A percentile compares a stretch with the other conserved stretches of the same genome.
These are phyloP conservation scores for Knoxdaviesia proteae DNA, from an alignment of 2,329 filamentous ascomycete genomes.

Conservation along the genomic window DNA sequence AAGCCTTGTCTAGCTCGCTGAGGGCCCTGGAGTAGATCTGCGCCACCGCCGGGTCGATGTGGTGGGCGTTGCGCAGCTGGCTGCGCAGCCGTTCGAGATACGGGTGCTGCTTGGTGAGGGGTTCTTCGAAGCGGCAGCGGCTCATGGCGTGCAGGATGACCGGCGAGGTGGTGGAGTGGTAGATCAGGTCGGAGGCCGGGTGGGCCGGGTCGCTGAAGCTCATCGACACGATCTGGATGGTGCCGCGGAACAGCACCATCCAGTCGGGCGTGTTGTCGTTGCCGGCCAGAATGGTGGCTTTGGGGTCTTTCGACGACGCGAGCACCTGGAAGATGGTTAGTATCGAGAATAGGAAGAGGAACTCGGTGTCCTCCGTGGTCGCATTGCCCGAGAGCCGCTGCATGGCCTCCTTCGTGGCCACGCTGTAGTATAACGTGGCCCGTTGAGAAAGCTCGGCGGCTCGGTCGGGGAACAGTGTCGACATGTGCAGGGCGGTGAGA, in stretches of 20 bases:
- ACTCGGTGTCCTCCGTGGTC: slow-evolving; percentile 7
- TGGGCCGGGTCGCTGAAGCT: too few relatives aligned
- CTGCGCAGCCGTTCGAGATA: slow-evolving; percentile 8
- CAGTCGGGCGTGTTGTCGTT: slow-evolving; percentile 1
- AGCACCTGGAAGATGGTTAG: slow-evolving; percentile 14
- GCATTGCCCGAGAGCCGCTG: slow-evolving; percentile 7
- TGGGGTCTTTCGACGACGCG: slow-evolving; percentile 11
- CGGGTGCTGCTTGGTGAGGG: slow-evolving; percentile 3
- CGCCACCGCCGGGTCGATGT: slow-evolving; percentile 5
- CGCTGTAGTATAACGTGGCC: slow-evolving; percentile 10
- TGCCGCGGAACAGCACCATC: slow-evolving; percentile 2
- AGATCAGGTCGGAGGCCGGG: too few relatives aligned
- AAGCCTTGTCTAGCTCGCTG: slow-evolving; percentile 13
- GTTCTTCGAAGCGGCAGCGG: too few relatives aligned
- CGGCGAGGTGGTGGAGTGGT: too few relatives aligned
- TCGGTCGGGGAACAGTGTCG: slow-evolving; percentile 8
- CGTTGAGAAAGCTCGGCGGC: slow-evolving; percentile 3
- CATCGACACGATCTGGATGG: neutral
- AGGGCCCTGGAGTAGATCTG: slow-evolving; percentile 12
- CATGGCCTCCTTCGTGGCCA: slow-evolving; percentile 10
- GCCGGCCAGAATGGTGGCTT: slow-evolving; percentile 7
- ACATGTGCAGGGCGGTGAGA: slow-evolving; percentile 26
- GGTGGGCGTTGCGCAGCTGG: slow-evolving; percentile 5
- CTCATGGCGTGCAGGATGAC: too few relatives aligned
- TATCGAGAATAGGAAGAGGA: slow-evolving; percentile 11